phyloP scores from a whole-genome alignment of 495 filamentous ascomycete species.

The Amniculicola lignicola region DNA sequence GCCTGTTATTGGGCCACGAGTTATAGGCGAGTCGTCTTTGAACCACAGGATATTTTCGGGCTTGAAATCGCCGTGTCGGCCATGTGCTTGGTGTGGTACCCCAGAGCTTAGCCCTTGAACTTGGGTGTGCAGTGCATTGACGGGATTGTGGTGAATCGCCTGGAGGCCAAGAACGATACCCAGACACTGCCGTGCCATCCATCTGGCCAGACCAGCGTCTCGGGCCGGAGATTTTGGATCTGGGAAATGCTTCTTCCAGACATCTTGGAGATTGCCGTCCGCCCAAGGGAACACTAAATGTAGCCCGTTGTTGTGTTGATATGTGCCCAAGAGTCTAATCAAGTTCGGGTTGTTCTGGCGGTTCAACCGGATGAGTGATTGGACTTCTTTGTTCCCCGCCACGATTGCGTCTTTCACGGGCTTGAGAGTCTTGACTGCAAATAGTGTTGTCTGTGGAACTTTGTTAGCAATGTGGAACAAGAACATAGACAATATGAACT shows the following conservation, averaged over 20 bases:
- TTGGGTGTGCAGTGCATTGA: background rate
- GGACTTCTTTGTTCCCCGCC: background rate
- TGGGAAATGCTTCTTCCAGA: constrained; percentile 9
- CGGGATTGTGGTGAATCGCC: background rate
- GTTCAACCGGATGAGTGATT: background rate
- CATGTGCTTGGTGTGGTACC: background rate
- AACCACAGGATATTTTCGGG: constrained; percentile 21
- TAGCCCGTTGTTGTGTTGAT: background rate
- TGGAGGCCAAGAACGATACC: constrained; percentile 2
- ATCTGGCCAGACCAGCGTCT: background rate
- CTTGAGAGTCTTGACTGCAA: constrained; percentile 3
- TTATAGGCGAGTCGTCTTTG: background rate
- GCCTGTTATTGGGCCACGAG: background rate
- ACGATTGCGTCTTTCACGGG: background rate
- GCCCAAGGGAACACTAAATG: constrained; percentile 15
- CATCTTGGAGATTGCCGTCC: constrained; percentile 17
- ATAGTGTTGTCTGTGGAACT: background rate
- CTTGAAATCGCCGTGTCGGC: constrained; percentile 16
- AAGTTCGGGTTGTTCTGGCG: background rate
- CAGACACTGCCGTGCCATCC: constrained; percentile 4
- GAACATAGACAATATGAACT: background rate
- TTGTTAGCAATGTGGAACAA: background rate
- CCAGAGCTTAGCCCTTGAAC: background rate
- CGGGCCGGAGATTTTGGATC: background rate
- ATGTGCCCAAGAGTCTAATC: constrained; percentile 14